Conservation (phyloP, 495 filamentous ascomycete species). For the Cryomyces minteri region DNA sequence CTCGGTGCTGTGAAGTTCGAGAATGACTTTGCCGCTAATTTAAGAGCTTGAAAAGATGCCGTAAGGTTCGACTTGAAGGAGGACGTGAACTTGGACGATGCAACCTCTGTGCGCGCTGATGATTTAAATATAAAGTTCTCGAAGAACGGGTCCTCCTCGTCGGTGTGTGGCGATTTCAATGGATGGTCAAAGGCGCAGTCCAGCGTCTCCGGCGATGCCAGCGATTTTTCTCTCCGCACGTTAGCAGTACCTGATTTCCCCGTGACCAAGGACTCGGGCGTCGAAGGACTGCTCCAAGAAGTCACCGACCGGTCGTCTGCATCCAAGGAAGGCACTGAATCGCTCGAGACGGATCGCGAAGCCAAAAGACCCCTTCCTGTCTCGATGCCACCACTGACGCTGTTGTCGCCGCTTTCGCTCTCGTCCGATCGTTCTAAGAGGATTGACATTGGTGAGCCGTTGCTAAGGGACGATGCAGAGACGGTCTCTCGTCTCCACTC, state of each 20-base stretch:
- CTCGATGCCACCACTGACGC: constrained; percentile 19
- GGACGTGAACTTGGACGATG: constrained; percentile 12
- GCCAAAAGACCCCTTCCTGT: constrained; percentile 17
- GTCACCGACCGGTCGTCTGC: constrained; percentile 11
- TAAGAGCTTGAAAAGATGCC: constrained; percentile 71
- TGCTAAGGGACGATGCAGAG: constrained; percentile 4
- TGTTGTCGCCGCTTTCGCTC: no score
- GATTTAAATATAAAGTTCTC: background rate
- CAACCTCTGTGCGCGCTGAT: background rate
- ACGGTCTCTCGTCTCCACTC: constrained; percentile 20
- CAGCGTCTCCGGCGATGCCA: constrained; percentile 10
- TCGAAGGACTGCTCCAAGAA: constrained; percentile 10
- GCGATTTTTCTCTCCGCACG: constrained; percentile 11
- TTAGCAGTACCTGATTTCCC: constrained; percentile 1
- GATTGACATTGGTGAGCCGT: constrained; percentile 18
- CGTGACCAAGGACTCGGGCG: constrained; percentile 5
- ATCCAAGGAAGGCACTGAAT: constrained; percentile 19
- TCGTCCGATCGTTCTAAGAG: constrained; percentile 18
- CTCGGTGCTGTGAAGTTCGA: constrained; percentile 47
- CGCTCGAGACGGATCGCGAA: constrained; percentile 16
- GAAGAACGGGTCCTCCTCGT: background rate
- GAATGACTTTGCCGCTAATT: constrained; percentile 68
- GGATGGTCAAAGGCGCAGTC: constrained; percentile 19
- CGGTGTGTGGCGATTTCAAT: constrained; percentile 5
- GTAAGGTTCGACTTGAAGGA: constrained; percentile 90